These are phyloP conservation scores for Fusarium pseudograminearum DNA, from an alignment of 2,329 filamentous ascomycete genomes.

Conservation along the genomic window DNA sequence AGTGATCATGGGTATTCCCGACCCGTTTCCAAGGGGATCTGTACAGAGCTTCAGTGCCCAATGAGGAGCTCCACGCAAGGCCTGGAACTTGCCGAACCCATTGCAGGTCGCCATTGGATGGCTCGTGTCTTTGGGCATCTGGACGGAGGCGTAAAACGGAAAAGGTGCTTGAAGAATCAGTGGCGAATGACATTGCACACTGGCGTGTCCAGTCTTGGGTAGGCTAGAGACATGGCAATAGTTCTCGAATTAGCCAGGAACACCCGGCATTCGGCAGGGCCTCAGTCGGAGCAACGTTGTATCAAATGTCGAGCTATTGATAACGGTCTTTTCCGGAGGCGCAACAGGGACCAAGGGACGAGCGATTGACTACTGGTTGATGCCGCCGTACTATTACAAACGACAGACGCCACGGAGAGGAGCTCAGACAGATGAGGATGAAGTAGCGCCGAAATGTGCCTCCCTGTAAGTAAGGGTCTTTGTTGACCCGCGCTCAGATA, in stretches of 20 bases:
- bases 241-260: conserved; percentile 21
- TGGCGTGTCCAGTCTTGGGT: neutral
- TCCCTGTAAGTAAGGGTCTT: neutral
- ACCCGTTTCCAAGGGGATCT: conserved; percentile 33
- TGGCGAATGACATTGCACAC: neutral
- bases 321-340: conserved; percentile 34
- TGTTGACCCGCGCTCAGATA: conserved; percentile 1
- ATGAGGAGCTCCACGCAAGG: neutral
- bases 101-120: conserved; percentile 19
- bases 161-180: neutral
- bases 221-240: neutral
- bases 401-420: neutral
- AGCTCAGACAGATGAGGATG: neutral
- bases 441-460: neutral
- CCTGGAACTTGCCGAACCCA: conserved; percentile 3
- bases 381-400: neutral
- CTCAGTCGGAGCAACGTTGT: conserved; percentile 22
- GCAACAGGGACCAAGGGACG: neutral
- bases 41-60: neutral
- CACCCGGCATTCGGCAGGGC: conserved; percentile 7
- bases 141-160: conserved; percentile 14
- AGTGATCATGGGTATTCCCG: conserved; percentile 40
- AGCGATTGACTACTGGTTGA: neutral
- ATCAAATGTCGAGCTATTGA: conserved; percentile 21
- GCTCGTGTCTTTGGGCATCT: neutral